These are phyloP conservation scores for Draba incana DNA, from an alignment of 345 rosid genomes.

Conservation along the genomic window DNA sequence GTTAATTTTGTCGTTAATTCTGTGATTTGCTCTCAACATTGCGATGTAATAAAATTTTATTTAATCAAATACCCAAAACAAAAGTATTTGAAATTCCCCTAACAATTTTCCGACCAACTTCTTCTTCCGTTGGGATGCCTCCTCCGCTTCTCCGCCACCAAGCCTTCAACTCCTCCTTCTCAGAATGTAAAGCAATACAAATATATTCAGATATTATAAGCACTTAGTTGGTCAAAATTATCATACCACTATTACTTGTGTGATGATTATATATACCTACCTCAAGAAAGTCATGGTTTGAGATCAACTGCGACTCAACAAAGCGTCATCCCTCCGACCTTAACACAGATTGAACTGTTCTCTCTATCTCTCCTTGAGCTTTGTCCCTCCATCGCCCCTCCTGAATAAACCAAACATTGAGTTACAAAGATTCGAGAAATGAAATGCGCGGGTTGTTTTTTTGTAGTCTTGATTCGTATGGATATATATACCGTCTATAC, in stretches of 20 bases:
- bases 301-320: slow-evolving; percentile 75
- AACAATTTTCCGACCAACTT: slow-evolving; percentile 53
- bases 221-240: too few relatives aligned
- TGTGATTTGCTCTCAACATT: too few relatives aligned
- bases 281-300: slow-evolving; percentile 85
- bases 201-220: neutral
- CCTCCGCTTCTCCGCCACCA: slow-evolving; percentile 55
- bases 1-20: too few relatives aligned
- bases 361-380: slow-evolving; percentile 34
- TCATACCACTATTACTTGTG: too few relatives aligned
- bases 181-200: neutral
- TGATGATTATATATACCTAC: slow-evolving; percentile 41
- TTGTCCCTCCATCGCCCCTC: slow-evolving; percentile 34
- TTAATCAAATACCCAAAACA: slow-evolving; percentile 2
- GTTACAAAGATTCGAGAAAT: too few relatives aligned
- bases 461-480: too few relatives aligned
- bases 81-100: slow-evolving; percentile 25
- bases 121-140: slow-evolving; percentile 56
- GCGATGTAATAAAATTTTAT: neutral
- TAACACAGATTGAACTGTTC: slow-evolving; percentile 48
- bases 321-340: slow-evolving; percentile 60
- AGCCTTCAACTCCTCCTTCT: slow-evolving; percentile 78
- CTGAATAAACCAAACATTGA: slow-evolving; percentile 4
- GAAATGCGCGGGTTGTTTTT: too few relatives aligned
- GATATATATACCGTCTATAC: too few relatives aligned